Percentiles rank a stretch among this genome's conserved stretches.
These are phyloP conservation scores for Plenodomus biglobosus DNA, from an alignment of 2,329 filamentous ascomycete genomes.

Conservation along the genomic window DNA sequence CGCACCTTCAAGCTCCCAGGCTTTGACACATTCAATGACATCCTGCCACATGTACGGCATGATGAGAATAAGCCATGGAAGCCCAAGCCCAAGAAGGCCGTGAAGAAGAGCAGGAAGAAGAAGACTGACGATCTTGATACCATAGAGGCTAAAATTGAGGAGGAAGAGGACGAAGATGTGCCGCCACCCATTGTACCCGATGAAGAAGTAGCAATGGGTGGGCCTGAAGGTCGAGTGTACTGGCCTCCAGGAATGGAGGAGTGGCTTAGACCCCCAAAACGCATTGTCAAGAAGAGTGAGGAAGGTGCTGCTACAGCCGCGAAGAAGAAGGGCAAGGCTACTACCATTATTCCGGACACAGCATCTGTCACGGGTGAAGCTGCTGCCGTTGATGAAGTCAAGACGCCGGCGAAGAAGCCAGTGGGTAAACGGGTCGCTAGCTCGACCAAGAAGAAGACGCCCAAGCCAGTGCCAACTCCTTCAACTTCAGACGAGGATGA, in stretches of 20 bases:
- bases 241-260: constrained; percentile 91
- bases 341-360: constrained; percentile 22
- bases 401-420: constrained; percentile 44
- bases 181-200: constrained; percentile 54
- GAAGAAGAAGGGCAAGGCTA: constrained; percentile 38
- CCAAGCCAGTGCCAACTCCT: constrained; percentile 48
- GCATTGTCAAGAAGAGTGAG: constrained; percentile 61
- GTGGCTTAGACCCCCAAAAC: constrained; percentile 81
- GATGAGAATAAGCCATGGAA: constrained; percentile 67
- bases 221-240: constrained; percentile 73
- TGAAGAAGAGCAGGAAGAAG: constrained; percentile 51
- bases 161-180: constrained; percentile 42
- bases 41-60: constrained; percentile 73
- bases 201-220: constrained; percentile 83
- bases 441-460: constrained; percentile 42
- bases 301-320: constrained; percentile 33
- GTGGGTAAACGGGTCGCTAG: constrained; percentile 29
- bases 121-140: constrained; percentile 42
- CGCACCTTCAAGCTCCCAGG: constrained; percentile 81
- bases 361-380: constrained; percentile 27
- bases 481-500: constrained; percentile 45
- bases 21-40: constrained; percentile 71
- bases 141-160: constrained; percentile 48
- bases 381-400: constrained; percentile 37
- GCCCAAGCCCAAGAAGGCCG: constrained; percentile 45